Base-by-base conservation (phyloP, 805 yeast genomes). In the Candida patagonica region DNA sequence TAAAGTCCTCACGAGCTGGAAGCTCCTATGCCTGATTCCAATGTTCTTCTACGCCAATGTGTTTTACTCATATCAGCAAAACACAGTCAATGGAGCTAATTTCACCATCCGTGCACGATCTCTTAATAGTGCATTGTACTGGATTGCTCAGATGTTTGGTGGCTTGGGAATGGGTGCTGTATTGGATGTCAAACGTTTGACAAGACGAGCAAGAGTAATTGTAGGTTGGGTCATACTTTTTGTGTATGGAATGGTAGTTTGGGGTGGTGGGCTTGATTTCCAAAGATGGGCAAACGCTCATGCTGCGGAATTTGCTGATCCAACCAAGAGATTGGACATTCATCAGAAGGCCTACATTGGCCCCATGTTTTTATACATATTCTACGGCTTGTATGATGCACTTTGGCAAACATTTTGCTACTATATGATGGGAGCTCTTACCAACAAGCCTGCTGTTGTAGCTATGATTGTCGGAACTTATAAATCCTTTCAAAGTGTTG, bases 61-160 rank as follows among this genome's bases (percentile, higher is more conserved):
- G 71, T 76, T 74, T 60, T 74, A 76, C 63, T 71, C 80, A 22
- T 76, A 76, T 57, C 80, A 76, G 59, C 75, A 73, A 50, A 73
- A 74, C 54, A 73, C 68, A 41, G 66, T 71, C 56, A 76, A 75
- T 51, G 74, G 71, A 25, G 70, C 68, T 19, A 61, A 71, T 37
- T 76, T 76, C 58, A 73, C 71, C 50, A 57, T 75, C 41, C 65
- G 80, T 54, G 72, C 81, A 9, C 66, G 82, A 50, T 71, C 81
- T 3, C 65, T 76, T 50, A 75, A 76, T 60, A 70, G 77, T 12
- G 64, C 75, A 30, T 65, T 76, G 35, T 76, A 75, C 60, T 76
- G 80, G 80, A 55, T 70, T 38, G 62, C 74, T 32, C 80, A 76
- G 57, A 74, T 76, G 73, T 35, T 71, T 42, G 80, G 81, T 26